Conservation (phyloP, 129 eudicot species). For the Flaveria sonorensis region DNA sequence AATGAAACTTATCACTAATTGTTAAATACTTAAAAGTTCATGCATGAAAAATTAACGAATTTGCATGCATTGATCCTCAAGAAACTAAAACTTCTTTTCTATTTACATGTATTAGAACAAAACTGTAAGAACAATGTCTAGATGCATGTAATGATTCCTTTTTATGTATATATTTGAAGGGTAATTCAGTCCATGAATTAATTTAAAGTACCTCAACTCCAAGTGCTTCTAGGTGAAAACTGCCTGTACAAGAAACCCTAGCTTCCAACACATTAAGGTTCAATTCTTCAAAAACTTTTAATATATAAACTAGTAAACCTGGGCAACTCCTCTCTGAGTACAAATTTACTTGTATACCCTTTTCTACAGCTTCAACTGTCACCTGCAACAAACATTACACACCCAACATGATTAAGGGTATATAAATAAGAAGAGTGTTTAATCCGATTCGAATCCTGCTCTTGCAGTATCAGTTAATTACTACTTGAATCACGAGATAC, state of each 20-base stretch:
- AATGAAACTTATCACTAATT: background rate
- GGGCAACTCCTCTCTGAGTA: conserved; percentile 69
- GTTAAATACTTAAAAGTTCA: conserved; percentile 20
- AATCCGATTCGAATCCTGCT: background rate
- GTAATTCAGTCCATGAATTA: background rate
- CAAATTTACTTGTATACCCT: conserved; percentile 74
- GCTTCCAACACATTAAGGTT: conserved; percentile 85
- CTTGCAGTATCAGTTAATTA: background rate
- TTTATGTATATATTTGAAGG: background rate
- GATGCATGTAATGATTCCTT: background rate
- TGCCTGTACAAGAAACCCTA: conserved; percentile 84
- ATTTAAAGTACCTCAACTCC: conserved; percentile 64
- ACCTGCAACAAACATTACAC: conserved; percentile 45
- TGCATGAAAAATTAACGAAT: conserved; percentile 20
- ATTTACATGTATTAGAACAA: background rate
- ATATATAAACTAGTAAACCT: conserved; percentile 67
- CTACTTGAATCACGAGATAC: background rate
- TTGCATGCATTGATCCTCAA: conserved; percentile 10
- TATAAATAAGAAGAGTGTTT: background rate
- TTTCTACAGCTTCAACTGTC: conserved; percentile 86
- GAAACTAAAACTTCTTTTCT: background rate
- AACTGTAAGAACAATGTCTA: background rate
- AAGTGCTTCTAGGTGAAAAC: conserved; percentile 75
- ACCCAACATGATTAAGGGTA: conserved; percentile 4
- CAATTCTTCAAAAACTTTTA: conserved; percentile 81